Conservation (phyloP, 2,329 filamentous ascomycete species). For the Hymenoscyphus fructigenus region DNA sequence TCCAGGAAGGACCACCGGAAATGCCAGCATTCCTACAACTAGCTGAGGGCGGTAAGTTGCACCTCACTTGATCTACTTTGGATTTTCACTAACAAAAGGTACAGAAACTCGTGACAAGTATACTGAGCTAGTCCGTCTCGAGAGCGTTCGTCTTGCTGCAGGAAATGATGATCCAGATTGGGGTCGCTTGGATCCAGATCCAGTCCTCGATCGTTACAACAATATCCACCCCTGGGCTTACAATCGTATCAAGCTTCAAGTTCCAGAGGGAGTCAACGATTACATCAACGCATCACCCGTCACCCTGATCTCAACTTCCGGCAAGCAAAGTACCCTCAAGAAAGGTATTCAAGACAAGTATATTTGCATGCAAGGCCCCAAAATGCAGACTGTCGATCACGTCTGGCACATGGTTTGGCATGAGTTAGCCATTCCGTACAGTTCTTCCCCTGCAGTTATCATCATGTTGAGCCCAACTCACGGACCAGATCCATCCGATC, state of each 20-base stretch:
- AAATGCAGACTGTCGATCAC: slow-evolving; percentile 70
- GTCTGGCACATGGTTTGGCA: slow-evolving; percentile 97
- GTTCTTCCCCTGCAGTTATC: slow-evolving; percentile 72
- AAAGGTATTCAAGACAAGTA: slow-evolving; percentile 51
- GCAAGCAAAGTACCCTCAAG: slow-evolving; percentile 30
- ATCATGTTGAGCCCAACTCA: slow-evolving; percentile 93
- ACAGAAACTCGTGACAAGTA: slow-evolving; percentile 60
- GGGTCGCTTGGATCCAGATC: slow-evolving; percentile 57
- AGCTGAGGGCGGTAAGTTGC: slow-evolving; percentile 46
- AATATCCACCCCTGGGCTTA: slow-evolving; percentile 90
- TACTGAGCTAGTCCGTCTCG: slow-evolving; percentile 61
- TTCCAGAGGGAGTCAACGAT: slow-evolving; percentile 70
- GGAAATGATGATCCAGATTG: slow-evolving; percentile 44
- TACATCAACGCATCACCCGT: slow-evolving; percentile 80
- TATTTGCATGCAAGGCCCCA: slow-evolving; percentile 94
- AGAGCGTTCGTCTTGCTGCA: slow-evolving; percentile 35
- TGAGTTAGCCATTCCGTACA: slow-evolving; percentile 49
- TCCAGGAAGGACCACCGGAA: slow-evolving; percentile 12
- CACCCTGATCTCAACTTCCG: slow-evolving; percentile 42
- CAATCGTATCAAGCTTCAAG: slow-evolving; percentile 78
- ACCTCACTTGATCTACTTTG: not conserved
- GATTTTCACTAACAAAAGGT: slow-evolving; percentile 17
- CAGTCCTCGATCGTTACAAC: slow-evolving; percentile 74
- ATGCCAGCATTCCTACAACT: slow-evolving; percentile 49
- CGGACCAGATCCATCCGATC: slow-evolving; percentile 40